Base-by-base conservation (phyloP, 1,284 basidiomycete species). In the Trichosporon sp. region DNA sequence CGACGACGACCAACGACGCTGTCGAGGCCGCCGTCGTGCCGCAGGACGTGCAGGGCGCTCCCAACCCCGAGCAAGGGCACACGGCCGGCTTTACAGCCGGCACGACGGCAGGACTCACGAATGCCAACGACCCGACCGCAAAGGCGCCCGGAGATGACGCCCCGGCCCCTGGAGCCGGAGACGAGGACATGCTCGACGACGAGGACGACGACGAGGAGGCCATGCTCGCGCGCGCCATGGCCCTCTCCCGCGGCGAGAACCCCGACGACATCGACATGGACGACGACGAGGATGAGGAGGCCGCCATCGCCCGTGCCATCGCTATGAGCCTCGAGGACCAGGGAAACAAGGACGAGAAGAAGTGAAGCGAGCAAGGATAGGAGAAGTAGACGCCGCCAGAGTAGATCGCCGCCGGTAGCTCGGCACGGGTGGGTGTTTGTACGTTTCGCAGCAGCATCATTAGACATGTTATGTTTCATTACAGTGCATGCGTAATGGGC, bases 251-350 rank as follows among this genome's bases (percentile, higher is more conserved):
- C 27, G 78, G 76, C 10, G 74, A 72, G 44, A 65, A 65, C 46
- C 59, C 59, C 31, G 73, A 71, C 33, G 73, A 68, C 23, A 74
- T 73, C 10, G 79, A 78, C 64, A 80, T 78, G 70, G 77, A 64
- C 23, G 73, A 54, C 49, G 73, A 77, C 33, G 77, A 78, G 58
- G 63, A 81, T 64, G 86, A 87, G 69, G 86, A 86, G 64, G 85
- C 85, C 64, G 86, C 84, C 62, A 87, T 88, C 70, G 84, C 85
- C 58, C 78, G 83, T 52, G 87, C 87, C 14, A 88, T 87, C 63
- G 84, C 83, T 71, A 85, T 87, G 85, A 85, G 83, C 71, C 78
- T 84, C 78, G 78, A 83, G 71, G 76, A 83, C 59, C 73, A 74
- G 33, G 49, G 49, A 44, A 65, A 72, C 58, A 69, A 71, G 60